phyloP scores from a whole-genome alignment of 768 basidiomycete species.

The Phaeolepiota aurea region DNA sequence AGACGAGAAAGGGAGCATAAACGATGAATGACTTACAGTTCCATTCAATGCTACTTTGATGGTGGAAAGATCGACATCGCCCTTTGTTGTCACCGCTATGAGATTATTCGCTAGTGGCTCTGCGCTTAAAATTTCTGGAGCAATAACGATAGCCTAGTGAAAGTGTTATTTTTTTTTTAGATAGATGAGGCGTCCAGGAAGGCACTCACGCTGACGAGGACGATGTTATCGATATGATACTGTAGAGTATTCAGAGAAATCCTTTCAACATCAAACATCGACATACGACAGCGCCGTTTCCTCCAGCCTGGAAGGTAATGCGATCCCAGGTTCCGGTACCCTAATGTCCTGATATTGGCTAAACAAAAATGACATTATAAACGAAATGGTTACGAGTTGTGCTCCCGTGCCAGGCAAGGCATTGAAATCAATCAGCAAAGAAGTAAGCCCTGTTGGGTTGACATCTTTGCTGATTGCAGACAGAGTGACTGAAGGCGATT shows the following conservation, averaged over 20 bases:
- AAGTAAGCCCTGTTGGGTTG: constrained; percentile 28
- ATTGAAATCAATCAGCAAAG: constrained; percentile 39
- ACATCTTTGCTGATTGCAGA: constrained; percentile 31
- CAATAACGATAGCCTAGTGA: constrained; percentile 33
- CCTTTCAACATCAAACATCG: neutral
- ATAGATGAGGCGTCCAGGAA: neutral
- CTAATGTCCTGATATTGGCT: constrained; percentile 11
- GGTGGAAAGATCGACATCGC: constrained; percentile 32
- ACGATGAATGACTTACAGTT: constrained; percentile 18
- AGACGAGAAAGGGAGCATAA: too few relatives aligned
- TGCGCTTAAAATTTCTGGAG: constrained; percentile 41
- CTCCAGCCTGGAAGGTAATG: constrained; percentile 38
- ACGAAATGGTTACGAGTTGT: constrained; percentile 20
- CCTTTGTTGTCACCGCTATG: constrained; percentile 40
- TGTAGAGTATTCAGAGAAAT: constrained; percentile 6
- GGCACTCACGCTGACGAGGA: constrained; percentile 28
- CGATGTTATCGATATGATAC: constrained; percentile 45
- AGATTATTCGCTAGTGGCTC: constrained; percentile 40
- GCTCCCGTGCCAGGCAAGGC: constrained; percentile 32
- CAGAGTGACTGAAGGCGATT: constrained; percentile 31
- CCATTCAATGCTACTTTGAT: constrained; percentile 29
- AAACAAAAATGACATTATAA: neutral
- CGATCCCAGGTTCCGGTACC: constrained; percentile 39
- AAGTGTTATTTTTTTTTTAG: neutral
- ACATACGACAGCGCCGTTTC: constrained; percentile 33